Conservation (phyloP, 257 asterid species). For the Perilla frutescens region DNA sequence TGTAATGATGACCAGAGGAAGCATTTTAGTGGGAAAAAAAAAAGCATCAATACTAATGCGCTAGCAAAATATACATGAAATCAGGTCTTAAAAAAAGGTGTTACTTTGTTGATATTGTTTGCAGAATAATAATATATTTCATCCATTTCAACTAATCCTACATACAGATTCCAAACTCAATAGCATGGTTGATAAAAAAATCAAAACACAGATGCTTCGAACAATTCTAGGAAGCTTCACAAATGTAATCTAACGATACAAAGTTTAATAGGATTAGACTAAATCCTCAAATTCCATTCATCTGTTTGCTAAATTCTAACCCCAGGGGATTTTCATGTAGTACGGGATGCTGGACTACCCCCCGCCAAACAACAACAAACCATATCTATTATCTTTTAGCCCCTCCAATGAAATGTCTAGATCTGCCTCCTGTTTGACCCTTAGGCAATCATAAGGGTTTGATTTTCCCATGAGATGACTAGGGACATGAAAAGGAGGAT, state of each 20-base stretch:
- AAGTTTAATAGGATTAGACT: not conserved
- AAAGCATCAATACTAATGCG: constrained; percentile 20
- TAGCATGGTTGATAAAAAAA: constrained; percentile 5
- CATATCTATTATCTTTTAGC: no score
- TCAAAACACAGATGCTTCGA: constrained; percentile 3
- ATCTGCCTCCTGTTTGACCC: constrained; percentile 15
- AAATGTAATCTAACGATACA: not conserved
- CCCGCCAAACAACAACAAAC: not conserved
- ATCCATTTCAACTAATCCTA: constrained; percentile 10
- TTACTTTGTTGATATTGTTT: constrained; percentile 19
- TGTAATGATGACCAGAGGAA: constrained; percentile 16
- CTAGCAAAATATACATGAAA: not conserved
- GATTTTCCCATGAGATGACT: no score
- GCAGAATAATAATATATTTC: constrained; percentile 15
- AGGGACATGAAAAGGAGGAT: constrained; percentile 21
- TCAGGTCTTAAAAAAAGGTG: not conserved
- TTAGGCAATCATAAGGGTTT: not conserved
- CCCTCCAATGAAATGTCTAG: constrained; percentile 10
- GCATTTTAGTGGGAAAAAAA: constrained; percentile 14
- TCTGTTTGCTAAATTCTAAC: constrained; percentile 9
- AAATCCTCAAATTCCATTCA: not conserved
- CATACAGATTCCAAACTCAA: constrained; percentile 3
- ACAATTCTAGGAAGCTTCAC: constrained; percentile 13
- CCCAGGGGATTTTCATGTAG: not conserved
- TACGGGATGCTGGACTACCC: not conserved